Conservation (phyloP, 345 rosid genomes). For the Trapa bicornis region DNA sequence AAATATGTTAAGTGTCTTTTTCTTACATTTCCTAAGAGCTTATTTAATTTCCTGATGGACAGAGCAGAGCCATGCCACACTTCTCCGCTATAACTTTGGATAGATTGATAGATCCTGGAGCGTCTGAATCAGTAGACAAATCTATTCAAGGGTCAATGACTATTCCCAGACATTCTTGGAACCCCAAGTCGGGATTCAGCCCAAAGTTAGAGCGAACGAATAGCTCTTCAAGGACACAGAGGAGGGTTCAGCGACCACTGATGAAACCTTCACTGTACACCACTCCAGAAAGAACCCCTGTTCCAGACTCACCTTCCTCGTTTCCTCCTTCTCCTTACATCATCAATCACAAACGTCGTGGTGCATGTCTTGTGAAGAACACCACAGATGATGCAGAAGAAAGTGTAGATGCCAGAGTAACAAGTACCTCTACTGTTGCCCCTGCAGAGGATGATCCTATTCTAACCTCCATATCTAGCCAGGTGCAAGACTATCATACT, state of each 20-base stretch:
- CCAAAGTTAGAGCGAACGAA: slow-evolving; percentile 30
- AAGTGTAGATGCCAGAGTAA: slow-evolving; percentile 10
- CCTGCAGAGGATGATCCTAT: slow-evolving; percentile 5
- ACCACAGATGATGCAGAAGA: slow-evolving; percentile 20
- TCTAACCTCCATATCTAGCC: slow-evolving; percentile 18
- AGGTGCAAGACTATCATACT: slow-evolving; percentile 17
- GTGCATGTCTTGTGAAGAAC: slow-evolving; percentile 39
- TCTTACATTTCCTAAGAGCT: not conserved
- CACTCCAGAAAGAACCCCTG: slow-evolving; percentile 56
- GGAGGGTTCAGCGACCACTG: slow-evolving; percentile 41
- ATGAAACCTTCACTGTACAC: slow-evolving; percentile 65
- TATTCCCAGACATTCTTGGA: slow-evolving; percentile 20
- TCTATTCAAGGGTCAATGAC: slow-evolving; percentile 21
- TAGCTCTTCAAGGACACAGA: slow-evolving; percentile 22
- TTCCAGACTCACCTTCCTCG: slow-evolving; percentile 66
- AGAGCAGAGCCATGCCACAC: slow-evolving; percentile 62
- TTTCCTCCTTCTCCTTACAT: slow-evolving; percentile 79
- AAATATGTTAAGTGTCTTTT: too few species aligned
- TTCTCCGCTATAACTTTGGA: slow-evolving; percentile 58
- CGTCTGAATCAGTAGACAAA: slow-evolving; percentile 33
- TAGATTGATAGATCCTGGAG: slow-evolving; percentile 48
- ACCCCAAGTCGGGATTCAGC: slow-evolving; percentile 12
- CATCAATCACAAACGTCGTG: slow-evolving; percentile 65
- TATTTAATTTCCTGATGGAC: slow-evolving; percentile 20
- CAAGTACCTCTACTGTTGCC: not conserved